A percentile compares a stretch with the other conserved stretches of the same genome.
These are phyloP conservation scores for Daldinia decipiens DNA, from an alignment of 495 filamentous ascomycete genomes.

Conservation along the genomic window DNA sequence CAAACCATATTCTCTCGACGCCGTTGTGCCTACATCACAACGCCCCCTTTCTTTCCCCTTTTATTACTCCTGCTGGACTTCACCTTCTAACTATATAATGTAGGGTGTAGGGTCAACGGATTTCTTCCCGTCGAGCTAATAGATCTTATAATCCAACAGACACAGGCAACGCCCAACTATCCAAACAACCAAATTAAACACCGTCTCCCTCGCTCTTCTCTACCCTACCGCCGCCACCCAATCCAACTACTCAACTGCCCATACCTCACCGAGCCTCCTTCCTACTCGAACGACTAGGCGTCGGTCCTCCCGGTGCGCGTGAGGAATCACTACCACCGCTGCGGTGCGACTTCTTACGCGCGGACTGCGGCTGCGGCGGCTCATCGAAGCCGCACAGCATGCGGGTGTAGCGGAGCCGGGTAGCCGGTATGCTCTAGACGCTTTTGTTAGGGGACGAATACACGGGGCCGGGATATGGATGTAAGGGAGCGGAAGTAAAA, in stretches of 20 bases:
- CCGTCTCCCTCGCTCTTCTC: not conserved
- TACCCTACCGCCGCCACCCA: no score
- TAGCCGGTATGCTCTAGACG: constrained; percentile 57
- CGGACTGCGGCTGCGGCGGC: constrained; percentile 13
- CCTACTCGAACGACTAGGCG: constrained; percentile 15
- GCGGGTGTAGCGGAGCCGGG: constrained; percentile 60
- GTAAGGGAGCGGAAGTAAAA: not conserved
- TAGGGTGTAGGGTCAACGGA: no score
- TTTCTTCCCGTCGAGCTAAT: not conserved
- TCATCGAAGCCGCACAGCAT: constrained; percentile 61
- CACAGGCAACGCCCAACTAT: not conserved
- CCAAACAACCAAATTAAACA: constrained; percentile 1
- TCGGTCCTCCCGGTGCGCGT: constrained; percentile 18
- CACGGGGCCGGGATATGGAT: not conserved
- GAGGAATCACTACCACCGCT: constrained; percentile 9
- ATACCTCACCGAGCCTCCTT: constrained; percentile 25
- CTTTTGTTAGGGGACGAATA: constrained; percentile 4
- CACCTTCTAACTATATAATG: not conserved
- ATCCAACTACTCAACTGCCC: not conserved
- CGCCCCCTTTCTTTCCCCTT: not conserved
- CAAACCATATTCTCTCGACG: not conserved
- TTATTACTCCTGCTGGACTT: not conserved
- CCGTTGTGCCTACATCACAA: no score
- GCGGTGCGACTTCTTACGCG: constrained; percentile 30
- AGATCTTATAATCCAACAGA: not conserved